Evolutionary conservation across 805 yeast genomes (phyloP).

Genomic region (Debaryomyces tyrocola): DNA sequence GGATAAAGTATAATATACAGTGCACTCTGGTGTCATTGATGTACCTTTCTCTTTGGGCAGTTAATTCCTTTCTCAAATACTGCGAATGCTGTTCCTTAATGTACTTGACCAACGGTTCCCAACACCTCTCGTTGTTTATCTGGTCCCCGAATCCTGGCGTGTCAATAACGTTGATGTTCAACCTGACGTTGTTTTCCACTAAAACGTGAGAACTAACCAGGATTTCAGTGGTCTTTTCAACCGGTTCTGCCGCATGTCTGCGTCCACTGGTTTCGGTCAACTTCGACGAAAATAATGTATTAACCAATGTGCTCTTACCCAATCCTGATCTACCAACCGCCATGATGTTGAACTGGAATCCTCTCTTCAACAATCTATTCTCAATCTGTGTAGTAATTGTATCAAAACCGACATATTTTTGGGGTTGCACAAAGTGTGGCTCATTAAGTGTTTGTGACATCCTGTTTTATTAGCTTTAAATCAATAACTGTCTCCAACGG

Average conservation of each 20-base stretch:
- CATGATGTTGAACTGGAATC: constrained; percentile 93
- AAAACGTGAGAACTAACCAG: constrained; percentile 67
- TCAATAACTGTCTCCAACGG: neutral
- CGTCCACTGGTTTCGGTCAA: constrained; percentile 76
- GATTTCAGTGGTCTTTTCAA: constrained; percentile 85
- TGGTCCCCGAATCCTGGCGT: constrained; percentile 99
- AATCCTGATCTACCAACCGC: constrained; percentile 89
- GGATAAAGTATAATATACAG: constrained; percentile 86
- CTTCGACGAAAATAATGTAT: constrained; percentile 85
- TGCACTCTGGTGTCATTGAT: constrained; percentile 91
- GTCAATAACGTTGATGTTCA: constrained; percentile 86
- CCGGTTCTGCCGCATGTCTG: constrained; percentile 62
- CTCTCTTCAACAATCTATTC: constrained; percentile 84
- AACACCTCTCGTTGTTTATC: constrained; percentile 89
- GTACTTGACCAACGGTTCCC: constrained; percentile 95
- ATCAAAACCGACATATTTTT: constrained; percentile 91
- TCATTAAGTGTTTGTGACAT: neutral
- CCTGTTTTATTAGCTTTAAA: neutral
- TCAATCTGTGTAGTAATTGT: constrained; percentile 95
- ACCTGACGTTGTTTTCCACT: constrained; percentile 82
- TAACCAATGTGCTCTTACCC: constrained; percentile 90
- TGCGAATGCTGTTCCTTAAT: constrained; percentile 93
- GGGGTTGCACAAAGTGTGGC: constrained; percentile 47
- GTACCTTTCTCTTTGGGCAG: constrained; percentile 84
- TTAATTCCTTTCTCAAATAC: constrained; percentile 88